Conservation (phyloP, 495 filamentous ascomycete genomes). For the Glutinoglossum americanum region DNA sequence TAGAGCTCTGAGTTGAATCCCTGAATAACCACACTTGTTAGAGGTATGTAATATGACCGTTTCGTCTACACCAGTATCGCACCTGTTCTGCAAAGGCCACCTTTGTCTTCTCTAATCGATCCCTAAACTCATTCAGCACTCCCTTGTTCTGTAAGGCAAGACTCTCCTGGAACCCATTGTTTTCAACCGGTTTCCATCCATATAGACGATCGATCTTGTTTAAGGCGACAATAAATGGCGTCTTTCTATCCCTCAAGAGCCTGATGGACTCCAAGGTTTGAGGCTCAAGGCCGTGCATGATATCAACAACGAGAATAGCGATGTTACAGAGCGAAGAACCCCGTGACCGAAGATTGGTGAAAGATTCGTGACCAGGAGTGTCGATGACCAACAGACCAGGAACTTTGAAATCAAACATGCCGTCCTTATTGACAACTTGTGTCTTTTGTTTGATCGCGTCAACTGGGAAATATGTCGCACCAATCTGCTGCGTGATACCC, state of each 20-base stretch:
- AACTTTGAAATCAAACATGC: conserved; percentile 88
- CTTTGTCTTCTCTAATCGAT: conserved; percentile 77
- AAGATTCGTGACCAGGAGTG: conserved; percentile 99
- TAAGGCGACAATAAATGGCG: conserved; percentile 93
- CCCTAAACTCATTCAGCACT: conserved; percentile 86
- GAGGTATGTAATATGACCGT: background rate
- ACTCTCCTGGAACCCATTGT: conserved; percentile 93
- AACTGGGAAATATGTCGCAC: conserved; percentile 97
- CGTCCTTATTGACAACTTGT: conserved; percentile 73
- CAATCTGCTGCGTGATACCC: conserved; percentile 99
- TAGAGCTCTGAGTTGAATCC: conserved; percentile 94
- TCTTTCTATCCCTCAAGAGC: conserved; percentile 77
- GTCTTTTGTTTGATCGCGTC: conserved; percentile 87
- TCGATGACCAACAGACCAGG: conserved; percentile 95
- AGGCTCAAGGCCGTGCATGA: conserved; percentile 98
- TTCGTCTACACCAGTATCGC: background rate
- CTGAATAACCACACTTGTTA: conserved; percentile 23
- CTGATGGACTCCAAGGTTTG: conserved; percentile 97
- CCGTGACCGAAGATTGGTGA: conserved; percentile 89
- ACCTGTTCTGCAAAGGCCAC: conserved; percentile 59
- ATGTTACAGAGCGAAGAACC: conserved; percentile 98
- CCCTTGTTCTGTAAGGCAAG: conserved; percentile 77
- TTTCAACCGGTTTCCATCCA: conserved; percentile 90
- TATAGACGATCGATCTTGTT: conserved; percentile 99
- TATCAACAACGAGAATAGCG: conserved; percentile 96